Evolutionary conservation across 176 grass and related monocot genomes (phyloP).

Genomic region (Zoysia pacifica): DNA sequence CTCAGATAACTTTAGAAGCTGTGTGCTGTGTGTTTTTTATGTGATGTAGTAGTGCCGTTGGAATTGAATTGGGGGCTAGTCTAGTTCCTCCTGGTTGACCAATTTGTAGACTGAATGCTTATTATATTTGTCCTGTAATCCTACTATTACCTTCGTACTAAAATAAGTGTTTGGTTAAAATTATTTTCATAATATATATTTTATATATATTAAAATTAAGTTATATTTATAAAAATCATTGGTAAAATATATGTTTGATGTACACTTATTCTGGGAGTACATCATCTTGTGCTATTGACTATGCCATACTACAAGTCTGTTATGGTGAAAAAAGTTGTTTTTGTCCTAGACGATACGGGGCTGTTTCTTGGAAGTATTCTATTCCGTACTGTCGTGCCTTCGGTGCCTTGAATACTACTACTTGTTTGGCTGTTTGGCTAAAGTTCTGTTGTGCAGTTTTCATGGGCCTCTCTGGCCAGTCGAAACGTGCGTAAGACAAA

Average conservation of each 20-base stretch:
- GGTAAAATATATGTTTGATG: too few relatives aligned
- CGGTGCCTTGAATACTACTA: not conserved
- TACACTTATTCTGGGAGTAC: too few relatives aligned
- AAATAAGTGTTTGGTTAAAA: too few relatives aligned
- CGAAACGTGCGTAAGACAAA: not conserved
- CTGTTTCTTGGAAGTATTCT: not conserved
- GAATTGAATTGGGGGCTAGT: not conserved
- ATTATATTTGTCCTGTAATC: not conserved
- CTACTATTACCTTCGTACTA: too few relatives aligned
- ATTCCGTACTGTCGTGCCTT: not conserved
- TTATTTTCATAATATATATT: too few relatives aligned
- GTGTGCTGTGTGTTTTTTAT: conserved; percentile 13
- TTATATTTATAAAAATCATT: too few relatives aligned
- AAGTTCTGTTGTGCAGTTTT: not conserved
- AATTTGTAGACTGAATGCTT: conserved; percentile 9
- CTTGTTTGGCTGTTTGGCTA: not conserved
- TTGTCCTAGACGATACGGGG: not conserved
- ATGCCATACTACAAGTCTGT: not conserved
- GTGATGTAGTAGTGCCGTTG: not conserved
- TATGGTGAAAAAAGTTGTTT: not conserved
- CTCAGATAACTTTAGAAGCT: not conserved
- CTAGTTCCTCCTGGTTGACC: not conserved
- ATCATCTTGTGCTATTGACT: not conserved
- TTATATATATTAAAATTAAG: too few relatives aligned
- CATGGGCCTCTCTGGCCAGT: too few relatives aligned